Base-by-base conservation (phyloP, 306 rosid species). In the Sindora glabra region DNA sequence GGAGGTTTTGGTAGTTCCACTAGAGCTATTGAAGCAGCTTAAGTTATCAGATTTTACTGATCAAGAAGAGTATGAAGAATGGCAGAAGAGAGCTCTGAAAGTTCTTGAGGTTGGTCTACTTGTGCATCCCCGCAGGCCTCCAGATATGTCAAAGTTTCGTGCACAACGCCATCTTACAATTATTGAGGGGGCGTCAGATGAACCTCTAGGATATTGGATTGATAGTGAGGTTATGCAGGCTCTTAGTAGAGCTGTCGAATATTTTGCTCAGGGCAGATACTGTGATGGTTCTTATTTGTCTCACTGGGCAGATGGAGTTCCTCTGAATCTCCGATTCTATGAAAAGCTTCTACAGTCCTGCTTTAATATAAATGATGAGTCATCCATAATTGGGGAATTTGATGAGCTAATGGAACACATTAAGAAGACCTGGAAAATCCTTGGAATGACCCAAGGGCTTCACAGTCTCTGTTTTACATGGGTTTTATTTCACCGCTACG, bases 251-350 rank as follows among this genome's bases (percentile, higher is more conserved):
- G 94, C 99, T 63, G 96, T 86, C 22, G 80, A 65, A 74, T 25
- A 94, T 61, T 96, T 92, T 63, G 95, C 99, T n/a, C n/a, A n/a
- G 5, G 79, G 76, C 59, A 83, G 99, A 84, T 76, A 96, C 4
- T 68, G 81, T 45, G 95, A 89, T 25, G 96, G 95, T 10, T 85
- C 91, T 67, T 96, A 92, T 61, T 70, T 84, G 2, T 89, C 95
- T 53, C 99, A 92, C 68, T 92, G 99, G 99, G 99, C 99, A 5
- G 99, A 92, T 78, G 99, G 99, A 62, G 72, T 89, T 45, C 99
- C 99, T 2, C 65, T 92, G 77, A 92, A 92, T 73, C 96, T 92
- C 67, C 74, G 89, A 66, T 74, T 92, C 44, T 92, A 92, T 66
- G 88, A 89, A 74, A 81, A 76, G 84, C 99, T 92, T 48, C 81